Evolutionary conservation across 2,329 filamentous ascomycete genomes (phyloP).

Genomic region (Kalmusia sp.): DNA sequence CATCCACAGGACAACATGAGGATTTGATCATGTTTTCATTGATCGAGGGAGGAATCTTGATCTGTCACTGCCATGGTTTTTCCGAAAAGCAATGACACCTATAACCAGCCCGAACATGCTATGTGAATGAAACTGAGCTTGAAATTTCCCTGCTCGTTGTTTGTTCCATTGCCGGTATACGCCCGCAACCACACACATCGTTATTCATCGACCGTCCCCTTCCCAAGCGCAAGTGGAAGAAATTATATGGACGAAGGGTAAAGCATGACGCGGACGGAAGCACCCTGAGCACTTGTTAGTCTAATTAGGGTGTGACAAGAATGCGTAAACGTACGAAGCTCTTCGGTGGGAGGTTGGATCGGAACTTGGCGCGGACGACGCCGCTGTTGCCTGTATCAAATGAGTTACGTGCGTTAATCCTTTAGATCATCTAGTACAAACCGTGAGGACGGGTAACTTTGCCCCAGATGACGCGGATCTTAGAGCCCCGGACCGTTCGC

Average conservation of each 20-base stretch:
- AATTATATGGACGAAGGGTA: conserved; percentile 96
- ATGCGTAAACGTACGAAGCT: conserved; percentile 76
- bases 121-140: conserved; percentile 43
- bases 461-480: conserved; percentile 96
- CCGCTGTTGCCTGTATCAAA: conserved; percentile 82
- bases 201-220: conserved; percentile 29
- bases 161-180: conserved; percentile 37
- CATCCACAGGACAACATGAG: background rate
- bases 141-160: conserved; percentile 37
- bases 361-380: conserved; percentile 97
- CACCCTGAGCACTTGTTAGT: conserved; percentile 31
- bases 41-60: conserved; percentile 47
- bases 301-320: background rate
- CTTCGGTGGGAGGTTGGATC: conserved; percentile 92
- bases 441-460: conserved; percentile 96
- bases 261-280: conserved; percentile 95
- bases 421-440: conserved; percentile 52
- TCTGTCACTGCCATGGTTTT: conserved; percentile 46
- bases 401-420: conserved; percentile 2
- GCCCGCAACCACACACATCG: conserved; percentile 35
- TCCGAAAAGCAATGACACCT: conserved; percentile 46
- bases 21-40: conserved; percentile 45
- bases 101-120: conserved; percentile 47
- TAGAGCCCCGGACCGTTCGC: conserved; percentile 94
- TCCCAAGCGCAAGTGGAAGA: conserved; percentile 36